These are phyloP conservation scores for Hemerocallis citrina DNA, from an alignment of 106 monocot species.

Conservation along the genomic window DNA sequence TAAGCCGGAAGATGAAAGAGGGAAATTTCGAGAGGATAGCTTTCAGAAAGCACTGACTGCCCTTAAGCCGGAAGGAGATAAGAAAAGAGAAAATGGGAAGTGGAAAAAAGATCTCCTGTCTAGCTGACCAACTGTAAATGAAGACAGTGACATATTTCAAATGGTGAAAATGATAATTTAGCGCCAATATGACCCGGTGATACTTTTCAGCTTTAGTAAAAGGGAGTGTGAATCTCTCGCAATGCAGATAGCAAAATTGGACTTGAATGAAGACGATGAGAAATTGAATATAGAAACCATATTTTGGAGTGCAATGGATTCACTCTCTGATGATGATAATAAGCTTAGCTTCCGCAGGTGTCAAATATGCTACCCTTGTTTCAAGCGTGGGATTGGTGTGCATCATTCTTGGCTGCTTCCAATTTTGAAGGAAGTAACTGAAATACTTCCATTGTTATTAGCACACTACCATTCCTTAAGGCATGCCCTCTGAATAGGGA, in stretches of 20 bases:
- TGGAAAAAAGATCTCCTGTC: slow-evolving; percentile 58
- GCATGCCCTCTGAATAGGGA: too few relatives aligned
- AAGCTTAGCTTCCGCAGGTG: slow-evolving; percentile 94
- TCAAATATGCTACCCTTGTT: slow-evolving; percentile 88
- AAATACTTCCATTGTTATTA: too few relatives aligned
- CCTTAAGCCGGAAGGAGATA: slow-evolving; percentile 62
- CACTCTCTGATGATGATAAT: slow-evolving; percentile 96
- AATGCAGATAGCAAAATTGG: slow-evolving; percentile 99
- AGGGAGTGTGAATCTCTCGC: slow-evolving; percentile 96
- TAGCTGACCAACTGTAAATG: slow-evolving; percentile 45
- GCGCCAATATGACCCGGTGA: slow-evolving; percentile 86
- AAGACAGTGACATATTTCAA: slow-evolving; percentile 94
- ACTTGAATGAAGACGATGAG: slow-evolving; percentile 84
- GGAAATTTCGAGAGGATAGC: slow-evolving; percentile 88
- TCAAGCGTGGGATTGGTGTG: slow-evolving; percentile 95
- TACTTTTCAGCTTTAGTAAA: slow-evolving; percentile 98
- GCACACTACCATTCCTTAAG: too few relatives aligned
- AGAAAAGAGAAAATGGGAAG: slow-evolving; percentile 59
- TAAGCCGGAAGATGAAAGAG: slow-evolving; percentile 85
- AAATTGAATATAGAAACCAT: slow-evolving; percentile 82
- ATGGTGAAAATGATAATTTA: slow-evolving; percentile 98
- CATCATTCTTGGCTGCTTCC: slow-evolving; percentile 97
- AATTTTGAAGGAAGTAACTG: slow-evolving; percentile 95
- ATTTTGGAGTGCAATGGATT: slow-evolving; percentile 98
- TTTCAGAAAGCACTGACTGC: slow-evolving; percentile 94